Conservation (phyloP, 116 monocot genomes). For the Posidonia oceanica region DNA sequence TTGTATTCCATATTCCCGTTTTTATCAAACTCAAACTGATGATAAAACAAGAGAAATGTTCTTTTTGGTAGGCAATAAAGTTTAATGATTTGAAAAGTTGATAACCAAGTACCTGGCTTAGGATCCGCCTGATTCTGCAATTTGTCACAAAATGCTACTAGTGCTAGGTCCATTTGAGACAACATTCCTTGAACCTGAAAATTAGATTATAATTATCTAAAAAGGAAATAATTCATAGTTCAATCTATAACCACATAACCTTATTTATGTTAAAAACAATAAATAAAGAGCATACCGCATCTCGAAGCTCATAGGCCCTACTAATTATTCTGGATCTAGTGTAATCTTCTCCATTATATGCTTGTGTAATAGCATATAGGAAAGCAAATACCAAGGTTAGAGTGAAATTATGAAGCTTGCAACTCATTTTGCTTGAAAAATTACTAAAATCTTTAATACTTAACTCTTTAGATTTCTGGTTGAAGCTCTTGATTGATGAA, state of each 20-base stretch:
- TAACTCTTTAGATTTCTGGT: too few relatives aligned
- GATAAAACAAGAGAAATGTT: too few relatives aligned
- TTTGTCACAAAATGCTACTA: conserved; percentile 92
- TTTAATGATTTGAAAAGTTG: neutral
- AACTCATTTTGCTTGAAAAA: neutral
- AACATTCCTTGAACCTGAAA: conserved; percentile 94
- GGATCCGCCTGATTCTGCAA: conserved; percentile 72
- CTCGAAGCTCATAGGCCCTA: conserved; percentile 88
- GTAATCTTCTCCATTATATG: conserved; percentile 83
- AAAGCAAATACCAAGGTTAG: neutral
- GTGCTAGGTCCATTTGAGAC: conserved; percentile 91
- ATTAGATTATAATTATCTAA: neutral
- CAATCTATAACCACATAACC: neutral
- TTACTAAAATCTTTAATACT: too few relatives aligned
- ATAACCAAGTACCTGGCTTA: conserved; percentile 29
- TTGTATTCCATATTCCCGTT: too few relatives aligned
- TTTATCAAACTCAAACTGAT: too few relatives aligned
- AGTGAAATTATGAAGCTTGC: neutral
- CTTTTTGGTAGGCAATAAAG: neutral
- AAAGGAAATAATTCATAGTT: neutral
- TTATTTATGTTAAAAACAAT: neutral
- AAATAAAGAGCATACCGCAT: conserved; percentile 41
- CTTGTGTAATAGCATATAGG: conserved; percentile 25
- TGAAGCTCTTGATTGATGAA: too few relatives aligned
- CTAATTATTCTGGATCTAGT: conserved; percentile 92